Base-by-base conservation (phyloP, 1,284 basidiomycete species). In the Puccinia coronata region DNA sequence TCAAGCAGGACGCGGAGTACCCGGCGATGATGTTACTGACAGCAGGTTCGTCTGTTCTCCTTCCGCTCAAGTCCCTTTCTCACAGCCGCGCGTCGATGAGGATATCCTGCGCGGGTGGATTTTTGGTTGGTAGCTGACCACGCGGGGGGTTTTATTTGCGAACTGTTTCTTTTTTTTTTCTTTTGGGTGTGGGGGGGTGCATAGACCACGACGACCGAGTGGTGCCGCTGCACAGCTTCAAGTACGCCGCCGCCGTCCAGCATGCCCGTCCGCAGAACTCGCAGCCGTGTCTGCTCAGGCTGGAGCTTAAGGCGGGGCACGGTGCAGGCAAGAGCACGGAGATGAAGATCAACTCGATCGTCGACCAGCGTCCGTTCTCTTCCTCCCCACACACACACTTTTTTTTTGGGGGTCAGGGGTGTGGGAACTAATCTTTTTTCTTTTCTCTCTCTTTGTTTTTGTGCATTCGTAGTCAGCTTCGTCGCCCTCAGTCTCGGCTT, bases 181-280 rank as follows among this genome's bases (percentile, higher is more conserved):
- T n/a, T n/a, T n/a, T n/a, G n/a, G n/a, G n/a, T n/a, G n/a, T n/a
- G n/a, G n/a, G n/a, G n/a, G n/a, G n/a, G n/a, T 51, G 63, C 47
- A 28, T 70, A 75, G 73, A 72, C 63, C 82, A 93, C 84, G 93
- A 94, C 84, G 92, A 94, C 84, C 91, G 93, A 43, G 91, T 93
- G 16, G 92, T 93, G 1, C 92, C 92, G 2, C 87, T 92, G 84
- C 93, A 94, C 86, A 92, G 92, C 8, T 93, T 92, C 89, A 94
- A 94, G 86, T 89, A 90, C 76, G 91, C 91, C 0, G 92, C 92
- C 28, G 90, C 90, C 28, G 87, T 94, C 51, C 93, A 94, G 84
- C 87, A 93, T 84, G 86, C 87, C 1, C 86, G 90, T 2, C 88
- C 91, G 0, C 16, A 25, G 20, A 76, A 92, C 84, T 88, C 89